A percentile compares a stretch with the other conserved stretches of the same genome.
phyloP scores from a whole-genome alignment of 2,329 filamentous ascomycete species.

The Colletotrichum sansevieriae region DNA sequence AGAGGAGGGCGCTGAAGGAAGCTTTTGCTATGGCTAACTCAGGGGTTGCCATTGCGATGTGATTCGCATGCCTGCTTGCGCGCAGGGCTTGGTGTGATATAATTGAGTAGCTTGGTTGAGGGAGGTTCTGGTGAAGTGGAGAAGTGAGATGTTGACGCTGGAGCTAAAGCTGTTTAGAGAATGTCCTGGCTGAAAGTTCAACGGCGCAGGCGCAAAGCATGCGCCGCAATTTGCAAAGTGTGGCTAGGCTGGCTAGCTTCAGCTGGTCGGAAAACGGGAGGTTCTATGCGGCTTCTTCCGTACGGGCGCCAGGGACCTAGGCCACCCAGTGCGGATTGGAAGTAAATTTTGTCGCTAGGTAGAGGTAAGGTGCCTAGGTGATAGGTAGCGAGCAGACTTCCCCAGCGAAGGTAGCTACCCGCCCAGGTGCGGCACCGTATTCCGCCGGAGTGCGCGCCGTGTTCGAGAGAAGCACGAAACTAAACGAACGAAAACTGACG shows the following conservation, averaged over 20 bases:
- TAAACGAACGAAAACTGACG: not conserved
- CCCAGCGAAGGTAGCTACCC: not conserved
- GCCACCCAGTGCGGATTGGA: constrained; percentile 24
- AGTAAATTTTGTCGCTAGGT: not conserved
- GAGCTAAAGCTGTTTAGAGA: constrained; percentile 17
- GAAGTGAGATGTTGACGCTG: constrained; percentile 13
- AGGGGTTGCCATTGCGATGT: constrained; percentile 70
- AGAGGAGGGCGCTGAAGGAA: constrained; percentile 78
- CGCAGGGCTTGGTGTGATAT: not conserved
- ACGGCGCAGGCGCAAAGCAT: constrained; percentile 9
- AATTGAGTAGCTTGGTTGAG: not conserved
- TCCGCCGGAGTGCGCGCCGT: constrained; percentile 1
- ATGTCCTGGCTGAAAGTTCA: constrained; percentile 7
- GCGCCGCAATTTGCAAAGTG: constrained; percentile 3
- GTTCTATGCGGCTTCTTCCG: constrained; percentile 27
- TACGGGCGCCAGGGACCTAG: constrained; percentile 10
- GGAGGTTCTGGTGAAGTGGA: not conserved
- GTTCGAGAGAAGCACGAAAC: not conserved
- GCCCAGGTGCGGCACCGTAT: not conserved
- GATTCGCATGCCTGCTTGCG: constrained; percentile 20
- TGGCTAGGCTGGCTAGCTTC: constrained; percentile 15
- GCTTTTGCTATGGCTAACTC: constrained; percentile 84
- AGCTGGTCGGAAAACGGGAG: not conserved
- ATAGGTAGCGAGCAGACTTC: constrained; percentile 4
- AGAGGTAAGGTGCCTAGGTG: too few relatives aligned